Evolutionary conservation across 108 stramenopile species (phyloP).

Genomic region (Nitzschia sp.): DNA sequence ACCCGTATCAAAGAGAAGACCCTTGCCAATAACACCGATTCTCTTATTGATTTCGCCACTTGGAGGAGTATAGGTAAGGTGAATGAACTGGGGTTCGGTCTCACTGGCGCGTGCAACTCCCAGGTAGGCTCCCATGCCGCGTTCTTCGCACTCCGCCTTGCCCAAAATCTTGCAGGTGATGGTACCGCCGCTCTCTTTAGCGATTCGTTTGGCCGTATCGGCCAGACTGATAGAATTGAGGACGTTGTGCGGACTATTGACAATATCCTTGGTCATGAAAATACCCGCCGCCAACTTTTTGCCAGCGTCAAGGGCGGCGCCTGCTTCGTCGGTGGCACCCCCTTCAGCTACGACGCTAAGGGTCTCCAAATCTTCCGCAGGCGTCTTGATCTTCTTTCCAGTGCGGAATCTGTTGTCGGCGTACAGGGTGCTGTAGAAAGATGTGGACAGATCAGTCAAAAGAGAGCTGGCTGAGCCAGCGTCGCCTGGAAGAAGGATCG

Average conservation of each 20-base stretch:
- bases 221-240: slow-evolving; percentile 87
- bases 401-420: slow-evolving; percentile 85
- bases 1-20: slow-evolving; percentile 98
- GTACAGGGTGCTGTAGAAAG: slow-evolving; percentile 67
- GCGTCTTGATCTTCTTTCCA: slow-evolving; percentile 62
- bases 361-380: slow-evolving; percentile 69
- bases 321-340: slow-evolving; percentile 29
- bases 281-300: slow-evolving; percentile 63
- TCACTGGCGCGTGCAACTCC: slow-evolving; percentile 93
- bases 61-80: slow-evolving; percentile 90
- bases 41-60: slow-evolving; percentile 66
- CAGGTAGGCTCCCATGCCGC: slow-evolving; percentile 93
- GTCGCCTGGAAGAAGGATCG: slow-evolving; percentile 54
- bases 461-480: slow-evolving; percentile 24
- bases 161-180: slow-evolving; percentile 81
- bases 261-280: slow-evolving; percentile 88
- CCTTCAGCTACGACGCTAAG: slow-evolving; percentile 52
- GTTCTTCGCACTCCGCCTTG: slow-evolving; percentile 83
- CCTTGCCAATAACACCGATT: slow-evolving; percentile 94
- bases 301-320: slow-evolving; percentile 51
- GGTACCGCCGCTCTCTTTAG: slow-evolving; percentile 68
- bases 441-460: slow-evolving; percentile 55
- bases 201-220: slow-evolving; percentile 80
- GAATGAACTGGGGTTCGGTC: slow-evolving; percentile 95
- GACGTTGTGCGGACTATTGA: slow-evolving; percentile 97